A percentile compares a stretch with the other conserved stretches of the same genome.
These are phyloP conservation scores for Magnaporthiopsis rhizophila DNA, from an alignment of 2,329 filamentous ascomycete species.

Conservation along the genomic window DNA sequence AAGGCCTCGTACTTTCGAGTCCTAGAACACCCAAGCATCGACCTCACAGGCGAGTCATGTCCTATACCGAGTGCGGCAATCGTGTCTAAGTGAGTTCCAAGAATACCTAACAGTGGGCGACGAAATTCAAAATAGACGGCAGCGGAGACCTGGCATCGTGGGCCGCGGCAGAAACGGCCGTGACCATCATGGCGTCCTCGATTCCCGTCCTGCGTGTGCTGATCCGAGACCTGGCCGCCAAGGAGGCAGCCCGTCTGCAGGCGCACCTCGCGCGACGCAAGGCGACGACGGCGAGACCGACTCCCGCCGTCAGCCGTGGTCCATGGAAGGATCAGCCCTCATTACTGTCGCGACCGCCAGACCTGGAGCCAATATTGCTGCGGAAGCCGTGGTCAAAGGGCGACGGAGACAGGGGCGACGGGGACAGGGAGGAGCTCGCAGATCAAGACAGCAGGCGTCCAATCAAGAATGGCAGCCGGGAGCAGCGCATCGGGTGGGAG, in stretches of 20 bases:
- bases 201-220: conserved; percentile 22
- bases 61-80: background rate
- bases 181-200: conserved; percentile 26
- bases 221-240: conserved; percentile 9
- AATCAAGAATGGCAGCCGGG: background rate
- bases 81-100: background rate
- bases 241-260: background rate
- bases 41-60: background rate
- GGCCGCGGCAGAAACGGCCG: conserved; percentile 23
- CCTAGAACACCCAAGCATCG: conserved; percentile 1
- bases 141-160: conserved; percentile 16
- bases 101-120: background rate
- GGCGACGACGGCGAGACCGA: background rate
- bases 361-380: background rate
- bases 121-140: conserved; percentile 12
- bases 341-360: background rate
- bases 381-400: background rate
- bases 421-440: background rate
- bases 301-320: background rate
- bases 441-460: background rate
- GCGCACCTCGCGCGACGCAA: conserved; percentile 1
- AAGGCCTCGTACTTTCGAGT: conserved; percentile 10
- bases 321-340: background rate
- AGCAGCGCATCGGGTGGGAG: background rate
- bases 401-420: background rate